A percentile compares a stretch with the other conserved stretches of the same genome.
Conservation (phyloP, 441 rosid species). For the Cnidoscolus chayamansa region DNA sequence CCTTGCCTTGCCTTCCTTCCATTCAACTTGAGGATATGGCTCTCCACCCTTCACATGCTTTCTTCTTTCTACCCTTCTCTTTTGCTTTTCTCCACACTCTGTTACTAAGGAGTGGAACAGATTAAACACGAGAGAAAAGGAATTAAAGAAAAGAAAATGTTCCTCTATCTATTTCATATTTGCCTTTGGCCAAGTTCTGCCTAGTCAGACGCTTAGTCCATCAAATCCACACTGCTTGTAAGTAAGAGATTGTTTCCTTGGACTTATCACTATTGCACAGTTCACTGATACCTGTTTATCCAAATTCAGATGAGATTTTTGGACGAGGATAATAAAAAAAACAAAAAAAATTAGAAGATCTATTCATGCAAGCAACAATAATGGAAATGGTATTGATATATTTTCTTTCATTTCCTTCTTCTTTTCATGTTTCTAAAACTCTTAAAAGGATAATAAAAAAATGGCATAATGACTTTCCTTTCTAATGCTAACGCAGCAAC, state of each 20-base stretch:
- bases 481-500: no score
- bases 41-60: background rate
- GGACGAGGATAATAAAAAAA: background rate
- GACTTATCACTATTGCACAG: constrained; percentile 87
- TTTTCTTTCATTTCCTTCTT: background rate
- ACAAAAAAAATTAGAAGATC: background rate
- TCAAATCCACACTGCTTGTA: constrained; percentile 97
- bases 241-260: constrained; percentile 80
- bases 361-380: background rate
- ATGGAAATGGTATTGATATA: background rate
- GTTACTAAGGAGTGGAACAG: background rate
- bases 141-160: background rate
- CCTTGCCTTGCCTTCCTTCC: background rate
- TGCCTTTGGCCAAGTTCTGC: background rate
- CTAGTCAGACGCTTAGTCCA: constrained; percentile 59
- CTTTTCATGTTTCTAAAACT: background rate
- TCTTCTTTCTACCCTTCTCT: constrained; percentile 9
- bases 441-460: no score
- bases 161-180: background rate
- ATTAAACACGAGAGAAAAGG: background rate
- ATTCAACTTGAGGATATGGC: background rate
- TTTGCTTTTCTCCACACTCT: constrained; percentile 8
- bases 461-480: no score
- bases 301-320: background rate
- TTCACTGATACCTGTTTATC: constrained; percentile 78